Evolutionary conservation across 2,329 filamentous ascomycete genomes (phyloP), one percentile per base, ranked within the genome.

Genomic region (Sporothrix euskadiensis): DNA sequence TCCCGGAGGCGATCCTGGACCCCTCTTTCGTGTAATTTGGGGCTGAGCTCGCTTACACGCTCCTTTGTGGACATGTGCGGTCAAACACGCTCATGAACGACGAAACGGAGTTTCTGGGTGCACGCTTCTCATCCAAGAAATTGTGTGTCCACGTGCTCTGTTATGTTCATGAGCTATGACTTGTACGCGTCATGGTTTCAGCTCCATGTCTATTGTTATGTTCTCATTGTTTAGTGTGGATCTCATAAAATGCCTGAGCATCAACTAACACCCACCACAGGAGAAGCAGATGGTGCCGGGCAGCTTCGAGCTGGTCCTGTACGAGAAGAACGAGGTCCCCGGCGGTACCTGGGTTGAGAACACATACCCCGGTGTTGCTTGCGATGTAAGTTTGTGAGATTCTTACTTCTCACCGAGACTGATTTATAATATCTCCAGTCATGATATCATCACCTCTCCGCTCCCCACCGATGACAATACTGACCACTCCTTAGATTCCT

Each of bases 281-380:
- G 81, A 82, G 72, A 74, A 75, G 78, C 79, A 52, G 76, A 79
- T 63, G 80, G 80, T 61, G 56, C 84, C 85, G 66, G 77, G 78
- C 30, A 83, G 85, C 74, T 84, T 82, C 52, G 66, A 73, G 69
- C 72, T 75, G 49, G 69, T 52, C 10, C 54, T 86, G 4, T 87
- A 84, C 74, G 85, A 87, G 76, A 86, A 86, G 78, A 86, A 86
- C 73, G 71, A 79, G 1, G 82, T 83, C 41, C 78, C 86, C 1
- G 81, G 81, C 3, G 86, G 86, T 3, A 87, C 86, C 2, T 88
- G 85, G 86, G 85, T 79, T 52, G 85, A 87, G 77, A 87, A 88
- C 77, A 80, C 80, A 41, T 74, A 74, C 74, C 82, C 82, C 4
- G 82, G 82, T 74, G 84, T 84, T 77, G 83, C 82, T 7, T 86